Conservation (phyloP, 202 grass and related monocot genomes). For the Schoenoplectus triqueter region DNA sequence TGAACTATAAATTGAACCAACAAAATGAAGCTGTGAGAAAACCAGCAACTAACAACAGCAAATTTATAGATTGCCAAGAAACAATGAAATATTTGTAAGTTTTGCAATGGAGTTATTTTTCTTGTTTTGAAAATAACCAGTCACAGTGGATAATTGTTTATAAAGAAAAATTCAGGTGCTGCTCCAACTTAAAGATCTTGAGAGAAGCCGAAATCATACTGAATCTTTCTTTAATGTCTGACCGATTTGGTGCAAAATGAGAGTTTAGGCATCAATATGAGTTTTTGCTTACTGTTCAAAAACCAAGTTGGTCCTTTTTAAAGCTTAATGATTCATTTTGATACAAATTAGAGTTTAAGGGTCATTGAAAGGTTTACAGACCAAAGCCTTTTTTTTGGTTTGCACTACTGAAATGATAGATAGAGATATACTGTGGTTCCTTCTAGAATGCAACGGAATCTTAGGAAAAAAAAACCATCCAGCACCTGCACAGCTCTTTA, state of each 20-base stretch:
- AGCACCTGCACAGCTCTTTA: not conserved
- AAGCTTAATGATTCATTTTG: not conserved
- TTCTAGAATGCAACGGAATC: not conserved
- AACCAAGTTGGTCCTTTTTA: not conserved
- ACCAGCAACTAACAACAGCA: not conserved
- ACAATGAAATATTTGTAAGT: not conserved
- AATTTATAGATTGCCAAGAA: not conserved
- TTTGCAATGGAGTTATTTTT: not conserved
- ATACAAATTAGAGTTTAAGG: not conserved
- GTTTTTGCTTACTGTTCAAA: not conserved
- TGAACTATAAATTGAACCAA: slow-evolving; percentile 14
- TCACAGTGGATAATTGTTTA: slow-evolving; percentile 2
- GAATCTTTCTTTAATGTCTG: not conserved
- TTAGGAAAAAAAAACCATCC: slow-evolving; percentile 12
- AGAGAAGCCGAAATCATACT: not conserved
- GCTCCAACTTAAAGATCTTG: not conserved
- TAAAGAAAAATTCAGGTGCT: slow-evolving; percentile 5
- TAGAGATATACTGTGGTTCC: not conserved
- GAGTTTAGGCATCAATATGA: not conserved
- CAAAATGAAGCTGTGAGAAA: not conserved
- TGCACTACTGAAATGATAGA: not conserved
- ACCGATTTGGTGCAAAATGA: not conserved
- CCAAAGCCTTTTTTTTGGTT: not conserved
- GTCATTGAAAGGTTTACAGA: not conserved
- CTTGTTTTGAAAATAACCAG: slow-evolving; percentile 18